A percentile compares a stretch with the other conserved stretches of the same genome.
Evolutionary conservation across 371 early-diverging fungal species (phyloP).

Genomic region (Rhizopus sp.): DNA sequence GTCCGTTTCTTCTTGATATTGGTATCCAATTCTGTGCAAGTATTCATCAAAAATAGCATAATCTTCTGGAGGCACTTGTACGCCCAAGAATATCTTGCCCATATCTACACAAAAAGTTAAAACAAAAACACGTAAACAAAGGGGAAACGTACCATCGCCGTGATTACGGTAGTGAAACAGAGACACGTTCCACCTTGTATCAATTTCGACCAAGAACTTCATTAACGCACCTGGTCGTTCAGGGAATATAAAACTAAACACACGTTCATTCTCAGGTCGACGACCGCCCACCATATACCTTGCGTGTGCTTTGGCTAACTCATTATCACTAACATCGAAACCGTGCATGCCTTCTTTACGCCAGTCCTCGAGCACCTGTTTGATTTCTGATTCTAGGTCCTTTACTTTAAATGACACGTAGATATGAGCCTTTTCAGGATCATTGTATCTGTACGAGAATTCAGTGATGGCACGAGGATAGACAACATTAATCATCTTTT

Average conservation of each 20-base stretch:
- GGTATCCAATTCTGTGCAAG: constrained; percentile 75
- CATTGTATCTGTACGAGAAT: constrained; percentile 90
- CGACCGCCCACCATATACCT: constrained; percentile 89
- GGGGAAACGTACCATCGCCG: constrained; percentile 71
- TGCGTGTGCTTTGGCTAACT: constrained; percentile 94
- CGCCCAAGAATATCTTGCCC: constrained; percentile 89
- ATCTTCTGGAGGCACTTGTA: constrained; percentile 83
- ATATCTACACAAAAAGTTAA: constrained; percentile 61
- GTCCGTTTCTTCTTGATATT: constrained; percentile 87
- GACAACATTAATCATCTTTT: constrained; percentile 76
- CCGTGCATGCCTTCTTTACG: constrained; percentile 64
- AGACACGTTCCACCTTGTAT: constrained; percentile 85
- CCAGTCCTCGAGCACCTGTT: constrained; percentile 63
- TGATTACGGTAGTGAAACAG: constrained; percentile 96
- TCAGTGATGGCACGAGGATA: constrained; percentile 88
- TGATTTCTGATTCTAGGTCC: constrained; percentile 65
- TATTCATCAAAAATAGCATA: constrained; percentile 66
- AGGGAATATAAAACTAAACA: constrained; percentile 94
- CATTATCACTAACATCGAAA: constrained; percentile 86
- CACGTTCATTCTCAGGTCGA: constrained; percentile 77
- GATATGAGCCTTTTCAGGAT: constrained; percentile 78
- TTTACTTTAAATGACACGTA: constrained; percentile 85
- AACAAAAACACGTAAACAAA: constrained; percentile 2
- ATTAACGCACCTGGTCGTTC: constrained; percentile 93
- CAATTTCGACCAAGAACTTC: constrained; percentile 78